Base-by-base conservation (phyloP, 1,284 basidiomycete species). In the Calocybe gambosa region DNA sequence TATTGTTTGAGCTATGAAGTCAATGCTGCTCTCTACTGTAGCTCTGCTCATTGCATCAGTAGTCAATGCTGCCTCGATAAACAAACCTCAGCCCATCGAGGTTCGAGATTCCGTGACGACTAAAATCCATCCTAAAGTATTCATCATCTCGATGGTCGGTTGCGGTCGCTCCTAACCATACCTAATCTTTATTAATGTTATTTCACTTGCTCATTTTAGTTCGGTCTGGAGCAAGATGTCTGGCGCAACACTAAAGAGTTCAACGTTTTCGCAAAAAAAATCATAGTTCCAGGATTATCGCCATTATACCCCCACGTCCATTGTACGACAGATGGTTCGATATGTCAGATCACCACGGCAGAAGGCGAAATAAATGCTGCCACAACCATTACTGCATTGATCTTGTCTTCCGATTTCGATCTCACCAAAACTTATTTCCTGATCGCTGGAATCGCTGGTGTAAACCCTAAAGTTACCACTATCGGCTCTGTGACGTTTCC, bases 111-210 rank as follows among this genome's bases (percentile, higher is more conserved):
- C n/a, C 20, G 26, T 9, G 15, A 12, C 40, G 4, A 19, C 18
- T 4, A 47, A 42, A 38, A 38, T 47, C 31, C 40, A 42, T 10
- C 45, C 45, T 2, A 21, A 47, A 26, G 45, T 47, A 2, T 23
- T 47, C 3, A 47, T 47, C 16, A 47, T 47, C 19, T 47, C 45
- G 18, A 38, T 38, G 39, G 45, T 42, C n/a, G 42, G 45, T 40
- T 16, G n/a, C 16, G 6, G 6, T 18, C 20, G 16, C 25, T 5
- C 1, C 29, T 34, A n/a, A 23, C 10, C n/a, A 29, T 1, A 28
- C 12, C 3, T 38, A 9, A 36, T 9, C 16, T n/a, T 6, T 28
- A 6, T 7, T 20, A 7, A 33, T 25, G n/a, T n/a, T n/a, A n/a
- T n/a, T n/a, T n/a, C 21, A 38, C 33, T 10, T 21, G 10, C 1